Evolutionary conservation across 202 grass and related monocot species (phyloP).

Genomic region (Eragrostis tef): DNA sequence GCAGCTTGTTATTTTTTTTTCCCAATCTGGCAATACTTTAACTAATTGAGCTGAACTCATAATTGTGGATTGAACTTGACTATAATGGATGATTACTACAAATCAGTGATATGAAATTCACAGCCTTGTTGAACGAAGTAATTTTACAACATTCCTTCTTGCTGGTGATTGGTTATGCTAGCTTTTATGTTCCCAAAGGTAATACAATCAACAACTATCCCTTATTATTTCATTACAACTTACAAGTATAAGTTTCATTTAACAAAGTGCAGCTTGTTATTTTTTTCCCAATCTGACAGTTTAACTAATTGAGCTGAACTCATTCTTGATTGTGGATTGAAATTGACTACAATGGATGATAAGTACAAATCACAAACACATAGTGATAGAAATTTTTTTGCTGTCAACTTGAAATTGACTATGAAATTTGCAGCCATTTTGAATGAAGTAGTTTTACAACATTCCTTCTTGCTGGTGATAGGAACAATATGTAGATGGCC

Average conservation of each 20-base stretch:
- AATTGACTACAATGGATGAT: not conserved
- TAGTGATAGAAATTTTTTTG: not conserved
- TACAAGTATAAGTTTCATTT: not conserved
- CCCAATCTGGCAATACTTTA: not conserved
- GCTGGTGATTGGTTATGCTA: conserved; percentile 8
- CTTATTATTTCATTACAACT: not conserved
- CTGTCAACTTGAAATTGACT: not conserved
- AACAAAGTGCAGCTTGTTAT: not conserved
- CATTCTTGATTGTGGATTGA: not conserved
- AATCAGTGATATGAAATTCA: no score
- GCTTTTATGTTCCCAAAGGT: conserved; percentile 18
- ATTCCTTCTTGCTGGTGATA: not conserved
- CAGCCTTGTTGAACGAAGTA: not conserved
- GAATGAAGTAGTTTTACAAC: not conserved
- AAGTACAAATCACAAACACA: no score
- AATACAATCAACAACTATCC: not conserved
- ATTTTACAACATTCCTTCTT: not conserved
- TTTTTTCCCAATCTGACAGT: not conserved
- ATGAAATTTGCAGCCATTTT: not conserved
- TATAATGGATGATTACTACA: no score
- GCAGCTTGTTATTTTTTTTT: no score
- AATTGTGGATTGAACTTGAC: not conserved
- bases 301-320: not conserved
- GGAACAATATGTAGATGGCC: not conserved
- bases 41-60: not conserved